A percentile compares a stretch with the other conserved stretches of the same genome.
These are phyloP conservation scores for Amoebophrya sp. DNA, from an alignment of 169 alveolate species.

Conservation along the genomic window DNA sequence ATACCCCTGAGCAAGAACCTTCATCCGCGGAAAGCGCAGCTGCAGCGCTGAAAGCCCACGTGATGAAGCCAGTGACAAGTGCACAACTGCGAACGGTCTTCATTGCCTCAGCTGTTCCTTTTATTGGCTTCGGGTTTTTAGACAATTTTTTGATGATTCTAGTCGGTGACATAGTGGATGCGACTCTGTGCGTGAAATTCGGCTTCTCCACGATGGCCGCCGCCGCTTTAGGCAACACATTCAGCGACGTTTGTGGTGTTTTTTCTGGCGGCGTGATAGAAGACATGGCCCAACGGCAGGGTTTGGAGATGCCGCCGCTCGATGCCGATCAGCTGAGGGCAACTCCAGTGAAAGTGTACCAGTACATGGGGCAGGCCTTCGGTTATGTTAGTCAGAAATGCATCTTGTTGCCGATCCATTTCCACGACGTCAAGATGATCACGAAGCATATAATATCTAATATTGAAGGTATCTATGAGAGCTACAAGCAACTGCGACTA, in stretches of 20 bases:
- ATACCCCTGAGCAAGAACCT: too few relatives aligned
- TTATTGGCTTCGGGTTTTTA: conserved; percentile 56
- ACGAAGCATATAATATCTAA: too few relatives aligned
- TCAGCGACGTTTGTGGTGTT: conserved; percentile 53
- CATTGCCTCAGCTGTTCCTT: conserved; percentile 47
- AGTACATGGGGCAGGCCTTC: too few relatives aligned
- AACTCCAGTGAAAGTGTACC: background rate
- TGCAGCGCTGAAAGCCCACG: too few relatives aligned
- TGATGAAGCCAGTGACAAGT: background rate
- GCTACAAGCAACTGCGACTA: too few relatives aligned
- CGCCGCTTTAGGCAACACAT: conserved; percentile 56
- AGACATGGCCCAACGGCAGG: background rate
- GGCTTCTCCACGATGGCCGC: conserved; percentile 62
- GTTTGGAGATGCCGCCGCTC: background rate
- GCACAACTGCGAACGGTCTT: conserved; percentile 32
- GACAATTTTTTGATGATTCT: conserved; percentile 60
- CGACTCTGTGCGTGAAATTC: conserved; percentile 52
- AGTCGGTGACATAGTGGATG: conserved; percentile 56
- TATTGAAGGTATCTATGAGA: too few relatives aligned
- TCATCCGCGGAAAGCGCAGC: too few relatives aligned
- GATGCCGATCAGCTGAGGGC: background rate
- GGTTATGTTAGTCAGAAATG: too few relatives aligned
- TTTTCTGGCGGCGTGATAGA: conserved; percentile 5
- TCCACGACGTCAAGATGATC: too few relatives aligned
- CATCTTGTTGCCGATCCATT: too few relatives aligned